A percentile compares a stretch with the other conserved stretches of the same genome.
These are phyloP conservation scores for Blastobotrys serpentis DNA, from an alignment of 1,139 yeast genomes.

Conservation along the genomic window DNA sequence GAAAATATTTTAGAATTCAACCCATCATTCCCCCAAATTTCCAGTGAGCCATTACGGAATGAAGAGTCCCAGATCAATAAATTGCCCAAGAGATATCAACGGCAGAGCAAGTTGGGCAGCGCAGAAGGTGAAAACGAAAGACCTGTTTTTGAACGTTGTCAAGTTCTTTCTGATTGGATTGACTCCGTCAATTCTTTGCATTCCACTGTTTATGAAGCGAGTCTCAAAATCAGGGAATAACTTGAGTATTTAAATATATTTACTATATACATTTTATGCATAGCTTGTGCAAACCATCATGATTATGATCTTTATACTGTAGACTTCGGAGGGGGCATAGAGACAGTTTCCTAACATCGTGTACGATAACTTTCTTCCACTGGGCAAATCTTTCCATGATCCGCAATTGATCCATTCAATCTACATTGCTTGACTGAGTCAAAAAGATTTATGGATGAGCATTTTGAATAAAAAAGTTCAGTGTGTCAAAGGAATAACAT, in stretches of 20 bases:
- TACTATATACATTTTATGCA: neutral
- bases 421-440: too few relatives aligned
- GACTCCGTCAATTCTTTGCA: neutral
- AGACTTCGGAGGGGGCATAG: too few relatives aligned
- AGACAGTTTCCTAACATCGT: too few relatives aligned
- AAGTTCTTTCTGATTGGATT: slow-evolving; percentile 1
- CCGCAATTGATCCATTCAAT: too few relatives aligned
- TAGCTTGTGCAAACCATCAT: too few relatives aligned
- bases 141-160: slow-evolving; percentile 1
- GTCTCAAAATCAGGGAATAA: slow-evolving; percentile 1
- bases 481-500: too few relatives aligned
- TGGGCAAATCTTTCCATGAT: too few relatives aligned
- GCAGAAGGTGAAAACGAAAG: slow-evolving; percentile 1
- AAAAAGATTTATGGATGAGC: too few relatives aligned
- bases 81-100: slow-evolving; percentile 10
- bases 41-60: neutral
- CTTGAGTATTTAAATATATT: neutral
- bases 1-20: slow-evolving; percentile 20
- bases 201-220: neutral
- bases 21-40: slow-evolving; percentile 7
- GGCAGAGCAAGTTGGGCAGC: neutral
- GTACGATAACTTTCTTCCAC: too few relatives aligned
- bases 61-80: neutral
- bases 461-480: too few relatives aligned
- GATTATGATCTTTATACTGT: too few relatives aligned